phyloP scores from a whole-genome alignment of 352 stramenopile genomes.

The Phytophthora pini region DNA sequence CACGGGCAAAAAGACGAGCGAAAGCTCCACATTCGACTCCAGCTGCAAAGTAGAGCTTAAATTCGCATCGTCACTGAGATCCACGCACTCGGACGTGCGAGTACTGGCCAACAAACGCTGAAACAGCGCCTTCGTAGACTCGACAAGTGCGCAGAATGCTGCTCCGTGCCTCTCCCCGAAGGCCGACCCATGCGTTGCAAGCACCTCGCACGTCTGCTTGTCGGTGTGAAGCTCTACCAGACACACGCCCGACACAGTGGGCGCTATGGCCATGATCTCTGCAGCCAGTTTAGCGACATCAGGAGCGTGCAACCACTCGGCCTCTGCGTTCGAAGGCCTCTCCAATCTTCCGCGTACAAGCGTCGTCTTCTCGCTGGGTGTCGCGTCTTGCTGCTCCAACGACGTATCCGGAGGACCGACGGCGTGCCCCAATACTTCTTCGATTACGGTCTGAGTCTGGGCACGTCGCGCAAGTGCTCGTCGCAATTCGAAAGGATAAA shows the following conservation, averaged over 20 bases:
- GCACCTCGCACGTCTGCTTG: slow-evolving; percentile 44
- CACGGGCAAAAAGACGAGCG: slow-evolving; percentile 59
- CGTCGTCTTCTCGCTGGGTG: slow-evolving; percentile 1
- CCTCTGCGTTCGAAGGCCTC: slow-evolving; percentile 20
- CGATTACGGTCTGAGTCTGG: slow-evolving; percentile 34
- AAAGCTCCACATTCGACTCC: slow-evolving; percentile 19
- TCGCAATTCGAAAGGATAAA: slow-evolving; percentile 69
- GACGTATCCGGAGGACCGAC: slow-evolving; percentile 32
- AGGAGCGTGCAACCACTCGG: slow-evolving; percentile 43
- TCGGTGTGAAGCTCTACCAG: slow-evolving; percentile 56
- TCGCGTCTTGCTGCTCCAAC: slow-evolving; percentile 11
- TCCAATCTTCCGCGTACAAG: slow-evolving; percentile 11
- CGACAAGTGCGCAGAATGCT: slow-evolving; percentile 23
- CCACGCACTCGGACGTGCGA: slow-evolving; percentile 37
- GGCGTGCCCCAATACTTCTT: slow-evolving; percentile 46
- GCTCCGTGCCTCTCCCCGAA: slow-evolving; percentile 10
- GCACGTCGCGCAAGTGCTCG: slow-evolving; percentile 38
- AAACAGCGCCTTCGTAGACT: slow-evolving; percentile 32
- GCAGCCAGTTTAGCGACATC: slow-evolving; percentile 41
- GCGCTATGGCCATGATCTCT: slow-evolving; percentile 33
- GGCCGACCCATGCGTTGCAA: slow-evolving; percentile 30
- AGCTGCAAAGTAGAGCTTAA: slow-evolving; percentile 36
- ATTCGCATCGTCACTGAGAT: slow-evolving; percentile 46
- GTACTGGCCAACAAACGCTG: slow-evolving; percentile 49
- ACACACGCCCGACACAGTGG: slow-evolving; percentile 46